phyloP scores from a whole-genome alignment of 352 stramenopile species.

The Globisporangium megalacanthum region DNA sequence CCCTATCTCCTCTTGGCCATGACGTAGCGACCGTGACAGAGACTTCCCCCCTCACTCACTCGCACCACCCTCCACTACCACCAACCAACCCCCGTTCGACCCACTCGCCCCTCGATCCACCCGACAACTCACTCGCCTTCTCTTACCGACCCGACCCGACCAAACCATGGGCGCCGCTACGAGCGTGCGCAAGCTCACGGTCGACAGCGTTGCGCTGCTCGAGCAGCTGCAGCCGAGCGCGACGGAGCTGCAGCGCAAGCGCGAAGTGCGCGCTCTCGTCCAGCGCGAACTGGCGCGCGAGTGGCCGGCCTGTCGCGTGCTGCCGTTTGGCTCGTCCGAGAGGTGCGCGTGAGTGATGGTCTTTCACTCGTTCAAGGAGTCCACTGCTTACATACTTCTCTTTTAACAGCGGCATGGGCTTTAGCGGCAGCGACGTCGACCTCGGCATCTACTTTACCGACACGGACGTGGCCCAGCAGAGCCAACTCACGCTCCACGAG shows the following conservation, averaged over 20 bases:
- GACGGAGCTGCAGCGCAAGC: conserved; percentile 44
- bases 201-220: conserved; percentile 73
- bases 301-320: conserved; percentile 36
- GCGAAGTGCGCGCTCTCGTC: conserved; percentile 37
- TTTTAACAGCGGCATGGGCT: conserved; percentile 48
- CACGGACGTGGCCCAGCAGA: conserved; percentile 47
- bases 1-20: background rate
- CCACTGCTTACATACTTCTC: background rate
- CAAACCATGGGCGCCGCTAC: conserved; percentile 65
- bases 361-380: background rate
- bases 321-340: background rate
- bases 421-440: conserved; percentile 75
- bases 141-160: conserved; percentile 4
- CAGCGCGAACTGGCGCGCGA: conserved; percentile 40
- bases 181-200: conserved; percentile 74
- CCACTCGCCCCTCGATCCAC: background rate
- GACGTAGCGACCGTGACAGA: background rate
- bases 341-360: conserved; percentile 5
- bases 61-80: background rate
- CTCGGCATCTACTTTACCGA: conserved; percentile 81
- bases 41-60: background rate
- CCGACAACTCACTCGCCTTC: background rate
- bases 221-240: conserved; percentile 77
- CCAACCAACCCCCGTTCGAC: background rate
- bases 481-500: conserved; percentile 51